Base-by-base conservation (phyloP, 768 basidiomycete genomes). In the Suillus bovinus region DNA sequence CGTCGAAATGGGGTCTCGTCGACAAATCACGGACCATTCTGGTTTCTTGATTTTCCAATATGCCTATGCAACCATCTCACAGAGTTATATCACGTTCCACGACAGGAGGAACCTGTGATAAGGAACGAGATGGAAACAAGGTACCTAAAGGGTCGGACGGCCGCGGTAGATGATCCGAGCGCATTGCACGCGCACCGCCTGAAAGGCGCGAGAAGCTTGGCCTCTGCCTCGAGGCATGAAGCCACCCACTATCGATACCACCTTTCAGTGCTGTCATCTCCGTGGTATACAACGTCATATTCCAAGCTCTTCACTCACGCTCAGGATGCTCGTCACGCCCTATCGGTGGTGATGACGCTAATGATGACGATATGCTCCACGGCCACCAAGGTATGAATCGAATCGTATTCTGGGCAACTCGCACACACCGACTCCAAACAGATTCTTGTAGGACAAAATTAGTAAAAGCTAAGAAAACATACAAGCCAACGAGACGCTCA, bases 211-310 rank as follows among this genome's bases (percentile, higher is more conserved):
- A 52, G 52, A 42, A 60, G 34, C 58, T 59, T 61, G 53, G 52
- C 61, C 49, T 31, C 24, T 20, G 46, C 67, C 62, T 63, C 68
- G 63, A 63, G 66, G 71, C 49, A 5, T 57, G 39, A 29, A 50
- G 58, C n/a, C 61, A 50, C 46, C 14, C 61, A 60, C 61, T 62
- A 60, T 59, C 50, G 36, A 59, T 29, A 47, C 58, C 17, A 36
- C 14, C n/a, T n/a, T n/a, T n/a, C n/a, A n/a, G n/a, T n/a, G n/a
- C n/a, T n/a, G n/a, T n/a, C 69, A 71, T 66, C 59, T 66, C 68
- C 71, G 63, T 31, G 16, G 16, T 36, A 9, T 24, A n/a, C 27
- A 52, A 62, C 50, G 58, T 67, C 66, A 46, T 65, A 63, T 55
- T 39, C 36, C 17, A 29, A 36, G 42, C 1, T 59, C 42, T 58